These are phyloP conservation scores for Blastocystis sp. DNA, from an alignment of 352 stramenopile species.

Conservation along the genomic window DNA sequence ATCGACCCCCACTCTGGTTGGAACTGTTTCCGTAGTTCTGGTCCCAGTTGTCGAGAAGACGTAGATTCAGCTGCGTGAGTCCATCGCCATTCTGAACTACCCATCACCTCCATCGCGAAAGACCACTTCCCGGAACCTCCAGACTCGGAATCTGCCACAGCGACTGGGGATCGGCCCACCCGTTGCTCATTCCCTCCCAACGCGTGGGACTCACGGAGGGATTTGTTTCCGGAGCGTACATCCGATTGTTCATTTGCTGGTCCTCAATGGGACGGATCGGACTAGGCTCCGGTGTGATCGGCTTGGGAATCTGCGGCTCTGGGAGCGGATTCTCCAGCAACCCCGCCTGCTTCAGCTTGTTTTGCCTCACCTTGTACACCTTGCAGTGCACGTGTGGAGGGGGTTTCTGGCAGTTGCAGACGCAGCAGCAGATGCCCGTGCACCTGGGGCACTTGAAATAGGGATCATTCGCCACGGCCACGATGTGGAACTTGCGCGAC, in stretches of 20 bases:
- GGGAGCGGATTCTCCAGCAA: background rate
- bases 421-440: slow-evolving; percentile 58
- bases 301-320: background rate
- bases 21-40: slow-evolving; percentile 2
- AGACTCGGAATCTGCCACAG: slow-evolving; percentile 37
- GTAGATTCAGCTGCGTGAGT: slow-evolving; percentile 47
- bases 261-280: slow-evolving; percentile 1
- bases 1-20: slow-evolving; percentile 1
- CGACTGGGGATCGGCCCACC: slow-evolving; percentile 28
- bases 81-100: slow-evolving; percentile 65
- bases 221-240: background rate
- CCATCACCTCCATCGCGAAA: background rate
- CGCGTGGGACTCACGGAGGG: background rate
- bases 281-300: background rate
- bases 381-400: slow-evolving; percentile 69
- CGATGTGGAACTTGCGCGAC: slow-evolving; percentile 54
- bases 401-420: slow-evolving; percentile 59
- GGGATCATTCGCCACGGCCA: slow-evolving; percentile 57
- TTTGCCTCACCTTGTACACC: slow-evolving; percentile 68
- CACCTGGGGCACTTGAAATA: slow-evolving; percentile 68
- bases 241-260: background rate
- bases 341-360: slow-evolving; percentile 28
- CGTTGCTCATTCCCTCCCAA: slow-evolving; percentile 42
- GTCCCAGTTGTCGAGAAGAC: slow-evolving; percentile 63
- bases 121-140: slow-evolving; percentile 44